phyloP scores from a whole-genome alignment of 139 green algal genomes.

The Chlorokybus atmophyticus region DNA sequence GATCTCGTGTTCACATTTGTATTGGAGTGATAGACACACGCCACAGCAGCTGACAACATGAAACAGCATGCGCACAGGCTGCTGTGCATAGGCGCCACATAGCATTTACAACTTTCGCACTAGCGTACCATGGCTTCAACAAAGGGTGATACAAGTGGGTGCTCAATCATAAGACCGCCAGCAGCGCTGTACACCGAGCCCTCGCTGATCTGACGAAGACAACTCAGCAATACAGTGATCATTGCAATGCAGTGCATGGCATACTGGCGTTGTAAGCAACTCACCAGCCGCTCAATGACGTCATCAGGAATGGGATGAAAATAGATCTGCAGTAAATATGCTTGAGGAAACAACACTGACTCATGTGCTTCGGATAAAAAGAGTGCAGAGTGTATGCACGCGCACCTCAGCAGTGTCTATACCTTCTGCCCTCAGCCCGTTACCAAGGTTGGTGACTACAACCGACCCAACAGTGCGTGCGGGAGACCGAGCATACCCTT shows the following conservation, averaged over 20 bases:
- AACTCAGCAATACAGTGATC: too few relatives aligned
- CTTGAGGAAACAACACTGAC: too few relatives aligned
- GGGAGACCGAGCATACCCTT: constrained; percentile 43
- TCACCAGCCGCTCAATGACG: constrained; percentile 38
- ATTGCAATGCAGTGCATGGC: too few relatives aligned
- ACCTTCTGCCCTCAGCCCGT: constrained; percentile 4
- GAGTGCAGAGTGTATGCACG: constrained; percentile 5
- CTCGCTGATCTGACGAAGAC: constrained; percentile 39
- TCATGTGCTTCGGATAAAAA: constrained; percentile 15
- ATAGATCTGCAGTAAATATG: constrained; percentile 37
- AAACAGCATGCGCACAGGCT: background rate
- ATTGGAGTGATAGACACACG: background rate
- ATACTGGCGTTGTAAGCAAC: too few relatives aligned
- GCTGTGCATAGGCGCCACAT: background rate
- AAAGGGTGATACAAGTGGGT: constrained; percentile 38
- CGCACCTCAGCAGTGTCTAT: constrained; percentile 11
- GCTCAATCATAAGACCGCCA: constrained; percentile 66
- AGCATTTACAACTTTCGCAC: constrained; percentile 1
- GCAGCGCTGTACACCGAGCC: constrained; percentile 50
- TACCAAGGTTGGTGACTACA: constrained; percentile 43
- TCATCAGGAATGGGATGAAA: constrained; percentile 43
- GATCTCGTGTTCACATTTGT: background rate
- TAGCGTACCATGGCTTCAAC: constrained; percentile 19
- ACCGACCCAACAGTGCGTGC: constrained; percentile 54
- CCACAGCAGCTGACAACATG: background rate